Conservation (phyloP, 345 rosid species). For the Odontarrhena argentea region DNA sequence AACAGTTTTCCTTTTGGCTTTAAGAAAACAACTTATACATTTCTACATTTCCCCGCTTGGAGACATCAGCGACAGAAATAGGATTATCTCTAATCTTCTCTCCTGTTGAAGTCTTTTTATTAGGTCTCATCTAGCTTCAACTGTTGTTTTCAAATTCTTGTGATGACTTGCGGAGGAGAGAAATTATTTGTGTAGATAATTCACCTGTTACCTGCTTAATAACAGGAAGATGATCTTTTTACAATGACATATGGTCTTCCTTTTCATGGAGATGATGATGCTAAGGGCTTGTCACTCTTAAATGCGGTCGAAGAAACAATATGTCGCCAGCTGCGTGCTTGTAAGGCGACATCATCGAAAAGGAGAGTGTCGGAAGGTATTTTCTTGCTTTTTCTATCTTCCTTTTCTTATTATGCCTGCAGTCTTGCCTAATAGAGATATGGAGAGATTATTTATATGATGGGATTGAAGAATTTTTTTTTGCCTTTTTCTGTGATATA, state of each 20-base stretch:
- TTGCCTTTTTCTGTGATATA: conserved; percentile 2
- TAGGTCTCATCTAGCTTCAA: conserved; percentile 11
- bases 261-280: conserved; percentile 74
- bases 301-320: conserved; percentile 93
- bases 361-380: conserved; percentile 70
- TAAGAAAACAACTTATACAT: neutral
- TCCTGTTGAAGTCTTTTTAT: conserved; percentile 8
- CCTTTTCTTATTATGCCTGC: conserved; percentile 16
- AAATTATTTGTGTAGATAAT: conserved; percentile 4
- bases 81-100: neutral
- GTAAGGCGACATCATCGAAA: conserved; percentile 65
- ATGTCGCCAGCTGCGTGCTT: conserved; percentile 86
- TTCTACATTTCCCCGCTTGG: conserved; percentile 8
- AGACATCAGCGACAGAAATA: conserved; percentile 1
- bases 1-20: neutral
- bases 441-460: conserved; percentile 12
- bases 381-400: conserved; percentile 26
- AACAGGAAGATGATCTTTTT: conserved; percentile 93
- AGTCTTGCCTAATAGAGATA: neutral
- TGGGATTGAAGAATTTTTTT: conserved; percentile 12
- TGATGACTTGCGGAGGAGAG: conserved; percentile 9
- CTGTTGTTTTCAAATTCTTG: neutral
- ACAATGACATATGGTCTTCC: conserved; percentile 93
- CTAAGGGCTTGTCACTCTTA: conserved; percentile 72
- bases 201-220: conserved; percentile 19